These are phyloP conservation scores for Backusella luteola DNA, from an alignment of 192 early-diverging fungal species.

Conservation along the genomic window DNA sequence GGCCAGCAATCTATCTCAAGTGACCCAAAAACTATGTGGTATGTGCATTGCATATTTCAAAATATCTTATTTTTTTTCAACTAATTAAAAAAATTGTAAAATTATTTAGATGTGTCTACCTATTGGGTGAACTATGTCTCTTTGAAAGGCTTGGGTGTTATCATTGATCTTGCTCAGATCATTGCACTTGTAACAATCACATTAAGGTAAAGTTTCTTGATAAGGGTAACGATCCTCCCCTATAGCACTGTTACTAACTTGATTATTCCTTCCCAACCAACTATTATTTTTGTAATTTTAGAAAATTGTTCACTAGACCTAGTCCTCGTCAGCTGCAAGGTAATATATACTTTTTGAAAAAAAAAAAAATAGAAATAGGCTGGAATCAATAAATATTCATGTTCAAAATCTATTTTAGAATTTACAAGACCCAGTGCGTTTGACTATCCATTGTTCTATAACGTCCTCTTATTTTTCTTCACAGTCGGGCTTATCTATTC, in stretches of 20 bases:
- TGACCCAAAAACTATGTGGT: constrained; percentile 23
- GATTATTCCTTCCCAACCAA: not conserved
- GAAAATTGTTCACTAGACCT: constrained; percentile 57
- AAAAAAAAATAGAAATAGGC: not conserved
- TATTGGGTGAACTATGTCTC: constrained; percentile 81
- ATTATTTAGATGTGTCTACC: constrained; percentile 45
- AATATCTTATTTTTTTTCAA: not conserved
- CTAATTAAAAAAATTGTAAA: not conserved
- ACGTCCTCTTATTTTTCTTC: constrained; percentile 66
- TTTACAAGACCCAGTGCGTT: constrained; percentile 67
- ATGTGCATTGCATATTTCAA: not conserved
- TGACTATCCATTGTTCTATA: constrained; percentile 70
- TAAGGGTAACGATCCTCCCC: no score
- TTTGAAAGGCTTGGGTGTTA: constrained; percentile 59
- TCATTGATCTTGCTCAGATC: constrained; percentile 69
- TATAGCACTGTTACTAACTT: not conserved
- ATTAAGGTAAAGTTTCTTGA: constrained; percentile 12
- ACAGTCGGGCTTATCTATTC: constrained; percentile 72
- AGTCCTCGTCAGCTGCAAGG: constrained; percentile 67
- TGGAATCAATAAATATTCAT: not conserved
- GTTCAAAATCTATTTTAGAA: constrained; percentile 19
- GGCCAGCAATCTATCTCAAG: constrained; percentile 12
- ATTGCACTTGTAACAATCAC: constrained; percentile 52
- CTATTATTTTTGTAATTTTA: constrained; percentile 22
- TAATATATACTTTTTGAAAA: constrained; percentile 4